Conservation (phyloP, 2,329 filamentous ascomycete genomes). For the Sclerotinia minor region DNA sequence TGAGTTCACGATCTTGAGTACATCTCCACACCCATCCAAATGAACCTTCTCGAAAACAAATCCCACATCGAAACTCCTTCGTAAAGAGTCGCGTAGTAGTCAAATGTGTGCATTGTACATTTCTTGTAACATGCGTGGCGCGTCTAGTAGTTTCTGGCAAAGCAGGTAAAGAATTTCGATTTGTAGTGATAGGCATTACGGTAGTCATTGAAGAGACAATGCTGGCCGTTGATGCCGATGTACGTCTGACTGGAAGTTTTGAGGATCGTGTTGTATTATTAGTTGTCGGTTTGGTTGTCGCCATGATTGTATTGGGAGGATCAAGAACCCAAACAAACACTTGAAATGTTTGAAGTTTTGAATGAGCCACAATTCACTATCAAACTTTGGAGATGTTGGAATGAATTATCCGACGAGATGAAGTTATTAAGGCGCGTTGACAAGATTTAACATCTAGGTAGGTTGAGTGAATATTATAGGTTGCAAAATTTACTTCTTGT, state of each 20-base stretch:
- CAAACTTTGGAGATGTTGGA: neutral
- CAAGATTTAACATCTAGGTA: neutral
- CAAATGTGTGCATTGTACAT: slow-evolving; percentile 61
- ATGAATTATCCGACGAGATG: neutral
- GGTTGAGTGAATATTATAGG: neutral
- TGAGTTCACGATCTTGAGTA: slow-evolving; percentile 59
- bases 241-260: slow-evolving; percentile 4
- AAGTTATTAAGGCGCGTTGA: neutral
- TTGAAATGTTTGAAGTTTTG: neutral
- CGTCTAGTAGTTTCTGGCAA: slow-evolving; percentile 10
- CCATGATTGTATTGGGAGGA: slow-evolving; percentile 13
- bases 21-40: slow-evolving; percentile 76
- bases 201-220: slow-evolving; percentile 18
- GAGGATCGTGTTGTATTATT: slow-evolving; percentile 1
- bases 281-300: neutral
- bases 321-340: slow-evolving; percentile 11
- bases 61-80: slow-evolving; percentile 52
- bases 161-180: slow-evolving; percentile 16
- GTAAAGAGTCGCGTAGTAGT: slow-evolving; percentile 67
- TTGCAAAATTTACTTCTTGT: neutral
- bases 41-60: slow-evolving; percentile 56
- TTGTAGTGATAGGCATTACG: neutral
- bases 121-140: slow-evolving; percentile 20
- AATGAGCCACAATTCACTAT: slow-evolving; percentile 8
- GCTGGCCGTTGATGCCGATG: slow-evolving; percentile 19